Evolutionary conservation across 2,329 filamentous ascomycete genomes (phyloP).

Genomic region (Coniochaeta hoffmannii): DNA sequence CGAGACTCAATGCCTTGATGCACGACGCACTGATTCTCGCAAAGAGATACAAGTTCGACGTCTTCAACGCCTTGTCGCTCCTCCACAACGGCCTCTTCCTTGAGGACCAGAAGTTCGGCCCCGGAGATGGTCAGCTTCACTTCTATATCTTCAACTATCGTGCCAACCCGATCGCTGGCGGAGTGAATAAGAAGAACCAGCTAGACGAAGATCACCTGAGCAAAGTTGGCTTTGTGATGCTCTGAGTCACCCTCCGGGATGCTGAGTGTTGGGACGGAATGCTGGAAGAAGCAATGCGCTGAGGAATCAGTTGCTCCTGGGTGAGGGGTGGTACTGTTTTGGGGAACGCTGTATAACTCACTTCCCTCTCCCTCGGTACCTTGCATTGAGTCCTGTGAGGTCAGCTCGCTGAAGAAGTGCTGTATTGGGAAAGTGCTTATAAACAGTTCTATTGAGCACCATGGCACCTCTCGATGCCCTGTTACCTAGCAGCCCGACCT

Average conservation of each 20-base stretch:
- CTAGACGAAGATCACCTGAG: conserved; percentile 73
- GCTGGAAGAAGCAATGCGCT: not conserved
- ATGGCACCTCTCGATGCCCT: no score
- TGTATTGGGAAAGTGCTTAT: no score
- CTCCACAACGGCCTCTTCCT: conserved; percentile 94
- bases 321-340: no score
- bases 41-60: conserved; percentile 80
- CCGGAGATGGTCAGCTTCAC: conserved; percentile 88
- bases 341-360: no score
- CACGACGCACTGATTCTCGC: conserved; percentile 82
- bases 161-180: conserved; percentile 75
- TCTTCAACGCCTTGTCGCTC: conserved; percentile 91
- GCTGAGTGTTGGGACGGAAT: not conserved
- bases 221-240: conserved; percentile 84
- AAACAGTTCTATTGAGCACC: no score
- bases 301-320: no score
- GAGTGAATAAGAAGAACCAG: conserved; percentile 71
- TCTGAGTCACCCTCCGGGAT: conserved; percentile 19
- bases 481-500: no score
- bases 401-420: no score
- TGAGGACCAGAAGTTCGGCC: conserved; percentile 87
- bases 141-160: conserved; percentile 98
- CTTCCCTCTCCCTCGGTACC: no score
- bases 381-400: no score
- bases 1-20: conserved; percentile 72